These are phyloP conservation scores for Arctium minus DNA, from an alignment of 129 eudicot species.

Conservation along the genomic window DNA sequence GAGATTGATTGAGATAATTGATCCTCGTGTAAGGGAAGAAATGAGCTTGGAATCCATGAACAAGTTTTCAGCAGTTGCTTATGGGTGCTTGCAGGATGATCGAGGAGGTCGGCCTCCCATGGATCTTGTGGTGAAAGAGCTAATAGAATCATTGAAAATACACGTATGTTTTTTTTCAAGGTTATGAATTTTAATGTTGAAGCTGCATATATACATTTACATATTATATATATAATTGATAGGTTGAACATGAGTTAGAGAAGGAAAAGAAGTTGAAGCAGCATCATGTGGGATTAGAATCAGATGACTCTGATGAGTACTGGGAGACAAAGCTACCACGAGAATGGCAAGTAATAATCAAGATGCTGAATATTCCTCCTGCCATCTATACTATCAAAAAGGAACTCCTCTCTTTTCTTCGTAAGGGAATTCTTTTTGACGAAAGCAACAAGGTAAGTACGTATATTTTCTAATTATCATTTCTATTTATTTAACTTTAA, in stretches of 20 bases:
- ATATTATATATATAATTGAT: background rate
- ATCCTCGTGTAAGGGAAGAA: background rate
- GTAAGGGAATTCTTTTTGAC: background rate
- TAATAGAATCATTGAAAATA: no score
- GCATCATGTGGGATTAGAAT: background rate
- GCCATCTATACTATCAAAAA: background rate
- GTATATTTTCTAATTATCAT: background rate
- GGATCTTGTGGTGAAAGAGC: no score
- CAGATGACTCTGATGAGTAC: background rate
- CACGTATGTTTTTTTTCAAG: no score
- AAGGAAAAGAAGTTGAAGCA: background rate
- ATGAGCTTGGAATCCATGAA: no score
- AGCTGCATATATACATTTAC: no score
- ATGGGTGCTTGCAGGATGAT: no score
- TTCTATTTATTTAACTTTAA: background rate
- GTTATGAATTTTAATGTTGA: no score
- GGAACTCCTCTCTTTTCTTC: background rate
- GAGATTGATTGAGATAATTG: background rate
- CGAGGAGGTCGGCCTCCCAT: no score
- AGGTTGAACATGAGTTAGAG: slow-evolving; percentile 2
- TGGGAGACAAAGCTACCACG: background rate
- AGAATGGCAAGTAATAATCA: background rate
- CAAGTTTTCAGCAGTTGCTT: no score
- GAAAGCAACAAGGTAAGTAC: background rate
- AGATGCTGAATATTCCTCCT: background rate